These are phyloP conservation scores for Melampsora larici-populina DNA, from an alignment of 1,284 basidiomycete genomes.

Conservation along the genomic window DNA sequence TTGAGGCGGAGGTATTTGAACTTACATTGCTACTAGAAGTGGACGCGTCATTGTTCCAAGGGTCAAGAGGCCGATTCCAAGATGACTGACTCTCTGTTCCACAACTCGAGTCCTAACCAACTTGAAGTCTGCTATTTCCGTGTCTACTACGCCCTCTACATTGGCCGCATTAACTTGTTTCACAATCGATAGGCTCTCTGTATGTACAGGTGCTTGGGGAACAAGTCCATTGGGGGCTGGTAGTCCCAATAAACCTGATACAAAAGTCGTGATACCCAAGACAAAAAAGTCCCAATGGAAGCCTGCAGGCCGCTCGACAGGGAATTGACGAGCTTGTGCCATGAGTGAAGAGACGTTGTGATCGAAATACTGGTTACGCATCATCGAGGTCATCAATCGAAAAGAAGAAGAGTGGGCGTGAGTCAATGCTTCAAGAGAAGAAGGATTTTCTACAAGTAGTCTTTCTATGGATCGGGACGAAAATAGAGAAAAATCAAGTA, in stretches of 20 bases:
- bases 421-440: neutral
- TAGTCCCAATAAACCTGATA: slow-evolving; percentile 77
- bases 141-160: slow-evolving; percentile 44
- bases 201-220: slow-evolving; percentile 93
- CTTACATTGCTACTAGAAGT: slow-evolving; percentile 51
- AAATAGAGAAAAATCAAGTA: neutral
- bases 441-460: neutral
- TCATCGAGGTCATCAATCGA: too few relatives aligned
- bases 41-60: slow-evolving; percentile 53
- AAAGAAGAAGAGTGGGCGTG: neutral
- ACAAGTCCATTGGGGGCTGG: slow-evolving; percentile 60
- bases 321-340: slow-evolving; percentile 86
- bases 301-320: slow-evolving; percentile 82
- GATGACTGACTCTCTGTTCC: slow-evolving; percentile 52
- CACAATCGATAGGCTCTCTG: slow-evolving; percentile 76
- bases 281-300: slow-evolving; percentile 75
- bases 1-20: neutral
- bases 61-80: slow-evolving; percentile 52
- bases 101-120: slow-evolving; percentile 50
- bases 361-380: slow-evolving; percentile 50
- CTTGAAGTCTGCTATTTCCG: slow-evolving; percentile 40
- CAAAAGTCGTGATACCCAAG: slow-evolving; percentile 84
- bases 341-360: slow-evolving; percentile 80
- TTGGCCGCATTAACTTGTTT: slow-evolving; percentile 54
- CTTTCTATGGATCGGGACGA: neutral